Evolutionary conservation across 2,329 filamentous ascomycete species (phyloP), one percentile per base, ranked within the genome.

Genomic region (Ciborinia camelliae): DNA sequence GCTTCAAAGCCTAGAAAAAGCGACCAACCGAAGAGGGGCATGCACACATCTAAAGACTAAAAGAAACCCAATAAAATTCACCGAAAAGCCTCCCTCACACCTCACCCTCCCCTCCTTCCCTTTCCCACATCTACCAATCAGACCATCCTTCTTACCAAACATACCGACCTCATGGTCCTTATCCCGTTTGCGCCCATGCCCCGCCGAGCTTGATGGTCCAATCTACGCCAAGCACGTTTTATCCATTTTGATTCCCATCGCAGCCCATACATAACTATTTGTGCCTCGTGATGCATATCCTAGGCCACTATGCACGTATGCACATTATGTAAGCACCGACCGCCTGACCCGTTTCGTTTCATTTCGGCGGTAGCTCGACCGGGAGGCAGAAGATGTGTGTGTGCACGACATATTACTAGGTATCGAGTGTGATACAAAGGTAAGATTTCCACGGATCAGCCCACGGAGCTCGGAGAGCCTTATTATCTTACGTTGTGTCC

Each of bases 361-460:
- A 9, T 23, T 41, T 41, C 23, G 23, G n/a, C 7, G n/a, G n/a
- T n/a, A n/a, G n/a, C n/a, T n/a, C n/a, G n/a, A 18, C 20, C 8
- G 23, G 15, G 39, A 15, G 26, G 39, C 20, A 41, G 39, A n/a
- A 32, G 28, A 51, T 51, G 14, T 51, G 23, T 51, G 28, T 32
- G 18, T 51, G 28, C 23, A 50, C 47, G 8, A 18, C 48, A 32
- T 51, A 12, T 51, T n/a, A 32, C 30, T 23, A n/a, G n/a, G n/a
- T n/a, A 32, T 45, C 10, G 26, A 18, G 12, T 39, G 23, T 28
- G 10, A 26, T 18, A 26, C 23, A 41, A 20, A 28, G 23, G 18
- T 55, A 39, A 55, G 52, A 55, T 55, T 41, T 55, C 52, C 23
- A 55, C 52, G 8, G 52, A 28, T 35, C 30, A 35, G 23, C 12